These are phyloP conservation scores for Xylariaceae sp. DNA, from an alignment of 2,329 filamentous ascomycete species.

Conservation along the genomic window DNA sequence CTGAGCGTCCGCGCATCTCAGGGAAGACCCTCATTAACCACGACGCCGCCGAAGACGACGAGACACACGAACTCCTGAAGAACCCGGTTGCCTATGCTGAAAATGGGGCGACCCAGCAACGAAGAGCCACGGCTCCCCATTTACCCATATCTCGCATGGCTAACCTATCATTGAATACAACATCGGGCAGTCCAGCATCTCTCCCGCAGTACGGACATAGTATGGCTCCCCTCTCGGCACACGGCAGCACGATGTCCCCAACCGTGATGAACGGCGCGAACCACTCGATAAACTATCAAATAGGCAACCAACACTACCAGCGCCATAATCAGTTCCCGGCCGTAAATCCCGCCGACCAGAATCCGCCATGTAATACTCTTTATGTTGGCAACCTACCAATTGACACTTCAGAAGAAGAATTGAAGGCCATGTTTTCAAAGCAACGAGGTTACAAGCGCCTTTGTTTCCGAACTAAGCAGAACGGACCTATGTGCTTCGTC, in stretches of 20 bases:
- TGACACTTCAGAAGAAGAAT: slow-evolving; percentile 91
- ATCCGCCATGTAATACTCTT: slow-evolving; percentile 95
- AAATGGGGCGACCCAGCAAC: slow-evolving; percentile 61
- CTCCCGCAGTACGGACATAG: slow-evolving; percentile 50
- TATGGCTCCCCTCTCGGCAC: slow-evolving; percentile 44
- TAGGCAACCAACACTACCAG: slow-evolving; percentile 59
- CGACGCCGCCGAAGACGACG: slow-evolving; percentile 68
- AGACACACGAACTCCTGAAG: slow-evolving; percentile 71
- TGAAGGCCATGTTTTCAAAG: slow-evolving; percentile 91
- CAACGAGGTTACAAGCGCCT: slow-evolving; percentile 94
- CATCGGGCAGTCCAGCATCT: slow-evolving; percentile 56
- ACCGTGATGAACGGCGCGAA: slow-evolving; percentile 50
- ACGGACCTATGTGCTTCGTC: slow-evolving; percentile 98
- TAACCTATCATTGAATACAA: slow-evolving; percentile 73
- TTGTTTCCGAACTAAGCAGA: slow-evolving; percentile 91
- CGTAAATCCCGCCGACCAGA: slow-evolving; percentile 92
- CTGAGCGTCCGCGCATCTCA: slow-evolving; percentile 60
- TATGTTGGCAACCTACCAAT: slow-evolving; percentile 97
- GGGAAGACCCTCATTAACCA: slow-evolving; percentile 75
- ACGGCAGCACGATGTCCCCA: slow-evolving; percentile 58
- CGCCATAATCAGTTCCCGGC: slow-evolving; percentile 73
- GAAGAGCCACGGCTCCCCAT: slow-evolving; percentile 72
- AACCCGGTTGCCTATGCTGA: slow-evolving; percentile 75
- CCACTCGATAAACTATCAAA: slow-evolving; percentile 55
- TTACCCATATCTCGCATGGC: slow-evolving; percentile 71